These are phyloP conservation scores for Fagopyrum esculentum DNA, from an alignment of 148 eudicot species.

Conservation along the genomic window DNA sequence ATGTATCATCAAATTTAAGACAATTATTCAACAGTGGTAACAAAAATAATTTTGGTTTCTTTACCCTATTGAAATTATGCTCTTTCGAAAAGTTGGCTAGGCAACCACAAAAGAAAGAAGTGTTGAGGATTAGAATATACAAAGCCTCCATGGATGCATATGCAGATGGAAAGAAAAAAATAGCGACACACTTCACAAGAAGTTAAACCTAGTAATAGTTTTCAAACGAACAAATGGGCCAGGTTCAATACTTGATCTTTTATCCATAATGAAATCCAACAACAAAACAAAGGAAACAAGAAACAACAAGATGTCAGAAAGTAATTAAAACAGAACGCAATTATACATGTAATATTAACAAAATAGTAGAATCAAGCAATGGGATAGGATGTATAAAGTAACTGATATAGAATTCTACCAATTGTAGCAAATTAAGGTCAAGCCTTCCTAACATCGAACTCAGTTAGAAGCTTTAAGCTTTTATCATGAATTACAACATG, in stretches of 20 bases:
- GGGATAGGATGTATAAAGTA: conserved; percentile 9
- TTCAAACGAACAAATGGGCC: not conserved
- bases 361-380: not conserved
- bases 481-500: conserved; percentile 42
- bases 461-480: conserved; percentile 48
- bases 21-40: not conserved
- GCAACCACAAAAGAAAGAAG: conserved; percentile 87
- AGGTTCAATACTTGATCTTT: conserved; percentile 55
- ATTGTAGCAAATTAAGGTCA: conserved; percentile 85
- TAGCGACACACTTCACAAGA: not conserved
- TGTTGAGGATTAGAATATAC: conserved; percentile 74
- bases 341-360: not conserved
- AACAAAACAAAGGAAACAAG: not conserved
- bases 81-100: conserved; percentile 60
- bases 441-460: conserved; percentile 69
- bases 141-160: conserved; percentile 55
- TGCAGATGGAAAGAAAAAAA: conserved; percentile 21
- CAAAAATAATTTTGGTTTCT: not conserved
- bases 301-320: not conserved
- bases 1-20: not conserved
- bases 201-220: not conserved
- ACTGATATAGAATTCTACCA: conserved; percentile 71
- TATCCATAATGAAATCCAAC: conserved; percentile 16
- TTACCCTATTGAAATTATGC: conserved; percentile 77
- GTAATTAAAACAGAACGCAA: not conserved